These are phyloP conservation scores for Arthrobotrys musiformis DNA, from an alignment of 2,329 filamentous ascomycete genomes.

Conservation along the genomic window DNA sequence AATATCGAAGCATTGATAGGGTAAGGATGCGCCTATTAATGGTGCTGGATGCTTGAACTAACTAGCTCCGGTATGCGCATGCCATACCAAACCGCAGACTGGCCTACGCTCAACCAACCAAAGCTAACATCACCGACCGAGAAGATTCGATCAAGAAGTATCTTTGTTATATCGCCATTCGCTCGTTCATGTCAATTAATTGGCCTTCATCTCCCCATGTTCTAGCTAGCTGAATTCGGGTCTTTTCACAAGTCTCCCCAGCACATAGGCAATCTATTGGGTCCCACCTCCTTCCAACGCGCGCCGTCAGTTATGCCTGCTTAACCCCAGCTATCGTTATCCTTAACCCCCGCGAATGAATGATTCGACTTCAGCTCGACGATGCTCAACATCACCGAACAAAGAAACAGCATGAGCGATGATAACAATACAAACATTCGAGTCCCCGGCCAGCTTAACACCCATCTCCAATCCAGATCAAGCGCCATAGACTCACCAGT, in stretches of 20 bases:
- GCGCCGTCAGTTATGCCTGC: constrained; percentile 22
- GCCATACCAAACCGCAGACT: not conserved
- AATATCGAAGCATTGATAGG: too few relatives aligned
- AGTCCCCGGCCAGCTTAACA: constrained; percentile 43
- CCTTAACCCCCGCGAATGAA: constrained; percentile 24
- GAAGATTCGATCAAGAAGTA: too few relatives aligned
- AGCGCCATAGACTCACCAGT: constrained; percentile 32
- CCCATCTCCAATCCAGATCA: constrained; percentile 45
- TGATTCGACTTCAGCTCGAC: constrained; percentile 9
- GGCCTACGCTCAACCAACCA: not conserved
- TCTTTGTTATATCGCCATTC: not conserved
- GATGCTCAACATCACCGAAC: constrained; percentile 47
- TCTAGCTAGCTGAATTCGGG: not conserved
- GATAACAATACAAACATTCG: not conserved
- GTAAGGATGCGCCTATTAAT: not conserved
- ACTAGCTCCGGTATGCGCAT: not conserved
- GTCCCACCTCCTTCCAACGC: not conserved
- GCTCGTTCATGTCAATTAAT: not conserved
- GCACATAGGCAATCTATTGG: too few relatives aligned
- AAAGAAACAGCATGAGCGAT: constrained; percentile 16
- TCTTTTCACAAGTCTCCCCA: not conserved
- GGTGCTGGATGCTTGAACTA: not conserved
- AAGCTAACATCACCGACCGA: too few relatives aligned
- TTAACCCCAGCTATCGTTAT: constrained; percentile 3
- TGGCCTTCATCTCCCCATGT: not conserved